A percentile compares a stretch with the other conserved stretches of the same genome.
These are phyloP conservation scores for Leccinum pachyderme DNA, from an alignment of 1,284 basidiomycete genomes.

Conservation along the genomic window DNA sequence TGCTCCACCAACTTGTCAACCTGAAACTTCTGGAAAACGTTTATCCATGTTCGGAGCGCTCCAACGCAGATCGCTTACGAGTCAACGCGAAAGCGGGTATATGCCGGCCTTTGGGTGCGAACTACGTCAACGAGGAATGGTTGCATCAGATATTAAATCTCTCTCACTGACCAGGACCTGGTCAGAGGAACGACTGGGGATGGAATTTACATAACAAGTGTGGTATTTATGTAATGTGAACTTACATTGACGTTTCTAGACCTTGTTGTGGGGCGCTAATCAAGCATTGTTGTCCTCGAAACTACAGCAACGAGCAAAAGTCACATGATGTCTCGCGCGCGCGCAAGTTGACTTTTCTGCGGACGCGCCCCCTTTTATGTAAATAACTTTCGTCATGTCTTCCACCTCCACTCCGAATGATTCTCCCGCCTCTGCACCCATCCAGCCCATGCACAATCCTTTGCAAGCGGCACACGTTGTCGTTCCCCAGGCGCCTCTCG, in stretches of 20 bases:
- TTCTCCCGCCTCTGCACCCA: slow-evolving; percentile 56
- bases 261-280: neutral
- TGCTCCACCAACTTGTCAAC: neutral
- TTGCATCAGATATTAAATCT: neutral
- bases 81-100: slow-evolving; percentile 7
- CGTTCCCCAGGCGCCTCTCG: slow-evolving; percentile 76
- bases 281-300: neutral
- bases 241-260: too few relatives aligned
- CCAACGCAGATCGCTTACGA: neutral
- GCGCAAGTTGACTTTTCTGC: slow-evolving; percentile 26
- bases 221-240: neutral
- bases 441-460: slow-evolving; percentile 85
- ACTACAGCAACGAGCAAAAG: neutral
- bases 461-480: slow-evolving; percentile 75
- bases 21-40: neutral
- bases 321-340: slow-evolving; percentile 33
- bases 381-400: slow-evolving; percentile 46
- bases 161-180: neutral
- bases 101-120: slow-evolving; percentile 14
- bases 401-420: slow-evolving; percentile 57
- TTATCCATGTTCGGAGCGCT: neutral
- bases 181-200: neutral
- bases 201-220: neutral
- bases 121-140: slow-evolving; percentile 7
- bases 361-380: slow-evolving; percentile 3